These are phyloP conservation scores for Quercus lobata DNA, from an alignment of 331 rosid species.

Conservation along the genomic window DNA sequence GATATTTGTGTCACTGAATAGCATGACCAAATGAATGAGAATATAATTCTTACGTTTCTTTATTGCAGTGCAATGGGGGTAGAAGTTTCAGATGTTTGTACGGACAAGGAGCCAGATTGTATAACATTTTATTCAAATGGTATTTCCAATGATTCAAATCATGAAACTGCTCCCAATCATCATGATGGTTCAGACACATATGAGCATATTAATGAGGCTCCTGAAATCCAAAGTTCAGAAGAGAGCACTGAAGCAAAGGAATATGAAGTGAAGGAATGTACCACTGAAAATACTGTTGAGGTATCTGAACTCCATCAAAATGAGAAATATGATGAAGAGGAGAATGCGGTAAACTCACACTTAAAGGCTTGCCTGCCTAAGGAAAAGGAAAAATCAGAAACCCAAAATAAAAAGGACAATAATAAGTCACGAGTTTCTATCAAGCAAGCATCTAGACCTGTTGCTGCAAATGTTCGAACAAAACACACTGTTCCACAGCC, in stretches of 20 bases:
- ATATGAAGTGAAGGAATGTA: conserved; percentile 95
- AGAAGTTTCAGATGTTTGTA: conserved; percentile 77
- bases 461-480: conserved; percentile 54
- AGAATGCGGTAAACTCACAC: conserved; percentile 29
- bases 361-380: conserved; percentile 27
- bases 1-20: not conserved
- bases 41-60: conserved; percentile 16
- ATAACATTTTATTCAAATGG: conserved; percentile 63
- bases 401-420: conserved; percentile 42
- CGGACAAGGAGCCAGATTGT: conserved; percentile 83
- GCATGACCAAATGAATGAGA: not conserved
- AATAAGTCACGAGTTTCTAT: conserved; percentile 38
- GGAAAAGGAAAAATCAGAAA: conserved; percentile 32
- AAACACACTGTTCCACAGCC: conserved; percentile 88
- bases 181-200: conserved; percentile 48
- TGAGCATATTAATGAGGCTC: conserved; percentile 55
- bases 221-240: conserved; percentile 60
- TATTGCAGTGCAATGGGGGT: conserved; percentile 62
- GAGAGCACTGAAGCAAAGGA: conserved; percentile 73
- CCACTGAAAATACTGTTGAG: conserved; percentile 65
- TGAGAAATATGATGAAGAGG: conserved; percentile 35
- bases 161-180: conserved; percentile 36
- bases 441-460: conserved; percentile 44
- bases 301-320: conserved; percentile 24
- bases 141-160: conserved; percentile 45